Evolutionary conservation across 768 basidiomycete genomes (phyloP), one percentile per base, ranked within the genome.

Genomic region (Lactifluus hygrophoroides): DNA sequence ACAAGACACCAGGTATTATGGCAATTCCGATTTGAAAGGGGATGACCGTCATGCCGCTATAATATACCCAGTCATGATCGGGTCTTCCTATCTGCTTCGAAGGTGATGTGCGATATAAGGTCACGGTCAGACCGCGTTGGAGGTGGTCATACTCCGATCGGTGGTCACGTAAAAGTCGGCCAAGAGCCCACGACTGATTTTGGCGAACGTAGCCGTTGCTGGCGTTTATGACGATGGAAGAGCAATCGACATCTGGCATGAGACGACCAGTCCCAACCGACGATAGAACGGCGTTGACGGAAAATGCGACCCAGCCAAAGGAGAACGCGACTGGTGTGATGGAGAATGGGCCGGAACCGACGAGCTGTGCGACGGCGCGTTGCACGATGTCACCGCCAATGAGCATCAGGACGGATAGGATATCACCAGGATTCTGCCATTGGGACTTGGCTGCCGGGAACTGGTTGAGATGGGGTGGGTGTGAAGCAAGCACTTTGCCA

Each of bases 271-370:
- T 64, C 34, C 70, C 70, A 35, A 68, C 53, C 2, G 61, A 58
- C 34, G 63, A 58, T 10, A 68, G 57, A 44, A 71, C 56, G 37
- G 67, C 65, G 40, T 54, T 60, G 57, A 73, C 58, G 4, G 69
- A 65, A 44, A 71, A 73, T 13, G 68, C 66, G 23, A 72, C 68
- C 71, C 68, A 72, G 19, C 72, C 70, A 57, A 72, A 72, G 8
- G 66, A 69, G 59, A 71, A 71, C 16, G 70, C 68, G 38, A 71
- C 67, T 9, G 71, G 71, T 23, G 61, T 56, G 56, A 69, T 60
- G 27, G 13, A 25, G 52, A 48, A 46, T 8, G 62, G 57, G 10
- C 54, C 54, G 10, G 54, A 56, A 3, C 66, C 66, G 17, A 65
- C 59, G 51, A 72, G 63, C 50, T 70, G 69, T 16, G 71, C 71